Evolutionary conservation across 108 stramenopile species (phyloP), one percentile per base, ranked within the genome.

Genomic region (Mediolabrus comicus): DNA sequence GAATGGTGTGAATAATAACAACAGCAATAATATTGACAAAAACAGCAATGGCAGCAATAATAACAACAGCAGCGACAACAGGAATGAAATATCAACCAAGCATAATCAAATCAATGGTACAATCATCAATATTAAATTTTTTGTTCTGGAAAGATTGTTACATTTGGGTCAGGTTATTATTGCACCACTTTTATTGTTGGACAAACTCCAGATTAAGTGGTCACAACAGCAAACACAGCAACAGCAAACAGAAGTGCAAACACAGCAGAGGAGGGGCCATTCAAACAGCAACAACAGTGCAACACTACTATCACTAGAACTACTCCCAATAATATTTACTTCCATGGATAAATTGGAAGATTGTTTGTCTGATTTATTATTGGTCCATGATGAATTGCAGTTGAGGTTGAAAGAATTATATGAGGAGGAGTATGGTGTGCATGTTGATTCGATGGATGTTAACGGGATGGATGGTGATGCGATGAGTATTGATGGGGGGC

Each of bases 271-370:
- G 17, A 30, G 24, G 22, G 3, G 27, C 9, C 6, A 57, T 36
- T 14, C 4, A 41, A 24, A 3, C 33, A 31, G 1, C 11, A 17
- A 11, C 33, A 61, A 67, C 66, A 53, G 27, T 34, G 46, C 16
- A 38, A 66, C 28, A 59, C 67, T 68, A 41, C 32, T 75, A 29
- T 67, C 74, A 11, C 30, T 75, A 3, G 67, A 75, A 26, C 51
- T 75, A 43, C 55, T 75, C 24, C 67, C 74, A 27, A 30, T 38
- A 52, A 75, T 75, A n/a, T 4, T 75, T 39, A 25, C 67, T 29
- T 30, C 60, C 12, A 34, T 60, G 33, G 74, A 75, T 68, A 7
- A n/a, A 22, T 49, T 75, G 29, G 61, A 68, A 57, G 74, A 75
- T 57, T 24, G 19, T 0, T 22, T 49, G 46, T 14, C 46, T 49